phyloP scores from a whole-genome alignment of 768 basidiomycete species.

The Boletus rufocinnamomeus region DNA sequence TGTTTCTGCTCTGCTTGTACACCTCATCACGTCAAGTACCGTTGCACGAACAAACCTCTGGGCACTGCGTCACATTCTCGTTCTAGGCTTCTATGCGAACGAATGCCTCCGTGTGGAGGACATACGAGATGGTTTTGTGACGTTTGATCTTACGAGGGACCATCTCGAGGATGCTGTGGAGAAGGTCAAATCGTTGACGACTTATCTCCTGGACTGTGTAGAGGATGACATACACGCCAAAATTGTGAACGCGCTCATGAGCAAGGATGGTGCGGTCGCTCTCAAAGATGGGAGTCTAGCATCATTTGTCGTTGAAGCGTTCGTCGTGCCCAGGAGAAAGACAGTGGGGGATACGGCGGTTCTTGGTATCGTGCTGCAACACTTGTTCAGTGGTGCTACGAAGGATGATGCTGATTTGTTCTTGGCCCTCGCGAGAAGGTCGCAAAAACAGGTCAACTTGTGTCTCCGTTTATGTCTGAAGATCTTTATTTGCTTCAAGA shows the following conservation, averaged over 20 bases:
- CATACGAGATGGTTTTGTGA: constrained; percentile 51
- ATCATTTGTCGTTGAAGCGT: constrained; percentile 36
- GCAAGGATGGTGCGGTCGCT: constrained; percentile 25
- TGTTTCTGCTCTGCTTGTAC: constrained; percentile 54
- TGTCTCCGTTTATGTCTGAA: background rate
- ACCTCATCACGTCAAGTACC: constrained; percentile 61
- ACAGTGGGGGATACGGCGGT: constrained; percentile 60
- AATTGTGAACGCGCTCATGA: constrained; percentile 40
- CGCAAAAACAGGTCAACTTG: constrained; percentile 60
- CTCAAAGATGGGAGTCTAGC: constrained; percentile 24
- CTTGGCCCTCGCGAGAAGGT: constrained; percentile 65
- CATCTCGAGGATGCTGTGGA: constrained; percentile 41
- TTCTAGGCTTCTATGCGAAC: constrained; percentile 59
- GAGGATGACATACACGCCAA: constrained; percentile 51
- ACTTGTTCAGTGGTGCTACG: constrained; percentile 58
- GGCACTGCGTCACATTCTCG: constrained; percentile 70
- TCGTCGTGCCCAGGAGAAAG: constrained; percentile 35
- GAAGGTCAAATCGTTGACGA: constrained; percentile 52
- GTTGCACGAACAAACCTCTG: constrained; percentile 59
- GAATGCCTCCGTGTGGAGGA: constrained; percentile 60
- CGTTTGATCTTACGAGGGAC: constrained; percentile 11
- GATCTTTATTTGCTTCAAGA: background rate
- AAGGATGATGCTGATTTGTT: constrained; percentile 73
- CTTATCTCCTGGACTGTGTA: constrained; percentile 60
- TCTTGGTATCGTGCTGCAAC: constrained; percentile 59